Base-by-base conservation (phyloP, 2,329 filamentous ascomycete genomes). In the Fusarium bulbicola region DNA sequence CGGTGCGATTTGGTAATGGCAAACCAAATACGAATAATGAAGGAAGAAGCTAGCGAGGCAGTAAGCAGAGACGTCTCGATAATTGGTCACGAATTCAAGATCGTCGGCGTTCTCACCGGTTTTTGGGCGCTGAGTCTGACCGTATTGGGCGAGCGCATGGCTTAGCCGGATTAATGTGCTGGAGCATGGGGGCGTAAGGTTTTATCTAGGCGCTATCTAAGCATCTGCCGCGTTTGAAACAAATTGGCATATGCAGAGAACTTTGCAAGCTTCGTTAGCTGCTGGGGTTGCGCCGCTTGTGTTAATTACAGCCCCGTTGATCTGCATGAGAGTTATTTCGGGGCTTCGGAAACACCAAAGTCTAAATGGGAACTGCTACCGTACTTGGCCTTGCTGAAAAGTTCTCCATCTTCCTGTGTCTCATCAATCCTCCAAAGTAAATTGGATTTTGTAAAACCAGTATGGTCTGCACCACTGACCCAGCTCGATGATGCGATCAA, bases 161-260 rank as follows among this genome's bases (percentile, higher is more conserved):
- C 40, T 45, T 16, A 59, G 34, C 36, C 34, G 16, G 24, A 61
- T 26, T 20, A 24, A 24, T 24, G 21, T 9, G 24, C 18, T 30
- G 5, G 34, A 28, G 43, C 43, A 15, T 28, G 53, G 57, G 46
- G 64, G 63, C 53, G 26, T 36, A 46, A 53, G 30, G 32, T 37
- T 61, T 67, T 28, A 61, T 67, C 63, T 67, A 53, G 40, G 6
- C 53, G 65, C 63, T 67, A 67, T 66, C 63, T 32, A 37, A 15
- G 24, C 54, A 67, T 53, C 4, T 61, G 20, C 54, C 53, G 54
- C 8, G 57, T 59, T 59, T 26, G 20, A 59, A 20, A 39, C 13
- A 52, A 39, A 59, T 59, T 59, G 45, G 26, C 26, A 15, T 52
- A 52, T 39, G 20, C 34, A 28, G 26, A 36, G 42, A 60, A 24